Percentiles rank a stretch among this genome's conserved stretches.
Evolutionary conservation across 2,329 filamentous ascomycete species (phyloP).

Genomic region (Tothia fuscella): DNA sequence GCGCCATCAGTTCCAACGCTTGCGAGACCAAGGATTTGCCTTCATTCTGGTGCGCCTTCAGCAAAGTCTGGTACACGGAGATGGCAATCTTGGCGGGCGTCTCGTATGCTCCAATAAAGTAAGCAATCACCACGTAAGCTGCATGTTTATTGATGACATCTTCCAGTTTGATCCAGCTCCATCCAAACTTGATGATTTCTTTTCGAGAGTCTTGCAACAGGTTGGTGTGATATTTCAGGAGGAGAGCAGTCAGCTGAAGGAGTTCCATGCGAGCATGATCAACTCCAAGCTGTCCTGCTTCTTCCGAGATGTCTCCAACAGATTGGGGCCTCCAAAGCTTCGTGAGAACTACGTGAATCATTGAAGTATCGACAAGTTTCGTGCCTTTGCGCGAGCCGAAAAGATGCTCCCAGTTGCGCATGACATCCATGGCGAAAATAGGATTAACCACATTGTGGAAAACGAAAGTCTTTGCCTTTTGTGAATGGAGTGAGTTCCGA

Average conservation of each 20-base stretch:
- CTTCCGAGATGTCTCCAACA: constrained; percentile 68
- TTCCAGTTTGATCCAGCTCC: constrained; percentile 97
- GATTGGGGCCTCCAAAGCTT: constrained; percentile 86
- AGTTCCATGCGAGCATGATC: constrained; percentile 95
- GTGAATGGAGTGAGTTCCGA: constrained; percentile 51
- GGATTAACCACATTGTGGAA: constrained; percentile 90
- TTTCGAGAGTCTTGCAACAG: constrained; percentile 86
- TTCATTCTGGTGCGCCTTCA: constrained; percentile 91
- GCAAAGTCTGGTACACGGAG: constrained; percentile 83
- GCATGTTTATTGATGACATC: constrained; percentile 99
- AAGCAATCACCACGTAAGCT: constrained; percentile 91
- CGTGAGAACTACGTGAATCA: constrained; percentile 82
- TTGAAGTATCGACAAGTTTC: constrained; percentile 68
- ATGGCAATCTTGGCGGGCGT: constrained; percentile 92
- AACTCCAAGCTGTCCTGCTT: constrained; percentile 67
- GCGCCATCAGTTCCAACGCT: constrained; percentile 87
- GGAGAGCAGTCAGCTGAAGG: constrained; percentile 83
- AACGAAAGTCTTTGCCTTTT: constrained; percentile 86
- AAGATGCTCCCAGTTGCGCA: constrained; percentile 57
- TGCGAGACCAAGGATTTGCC: constrained; percentile 86
- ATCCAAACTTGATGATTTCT: constrained; percentile 97
- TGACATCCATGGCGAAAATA: constrained; percentile 91
- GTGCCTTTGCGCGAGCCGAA: constrained; percentile 46
- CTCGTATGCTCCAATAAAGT: constrained; percentile 95
- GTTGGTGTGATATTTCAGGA: constrained; percentile 87